phyloP scores from a whole-genome alignment of 1,139 yeast genomes.

The Suhomyces anneliseae region DNA sequence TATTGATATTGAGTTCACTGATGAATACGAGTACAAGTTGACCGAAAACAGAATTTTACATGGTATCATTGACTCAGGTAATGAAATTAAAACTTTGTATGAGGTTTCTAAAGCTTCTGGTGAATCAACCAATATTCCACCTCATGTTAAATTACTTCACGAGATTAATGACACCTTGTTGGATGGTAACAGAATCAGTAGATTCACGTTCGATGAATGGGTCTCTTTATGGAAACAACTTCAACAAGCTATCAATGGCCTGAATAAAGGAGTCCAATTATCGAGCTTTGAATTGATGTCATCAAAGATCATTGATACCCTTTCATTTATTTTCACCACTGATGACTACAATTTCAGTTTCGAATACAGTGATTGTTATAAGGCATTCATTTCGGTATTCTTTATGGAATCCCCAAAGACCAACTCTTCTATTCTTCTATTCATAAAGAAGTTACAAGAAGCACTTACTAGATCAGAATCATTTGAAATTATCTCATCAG shows the following conservation, averaged over 20 bases:
- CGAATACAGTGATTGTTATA: conserved; percentile 31
- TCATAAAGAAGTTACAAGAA: conserved; percentile 66
- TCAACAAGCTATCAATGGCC: conserved; percentile 26
- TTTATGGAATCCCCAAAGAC: conserved; percentile 26
- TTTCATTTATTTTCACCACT: conserved; percentile 43
- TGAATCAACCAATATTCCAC: conserved; percentile 15
- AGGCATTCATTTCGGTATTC: conserved; percentile 52
- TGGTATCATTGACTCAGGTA: conserved; percentile 20
- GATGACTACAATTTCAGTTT: conserved; percentile 24
- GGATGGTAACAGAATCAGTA: conserved; percentile 10
- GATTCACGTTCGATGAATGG: conserved; percentile 42
- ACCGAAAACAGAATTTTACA: conserved; percentile 21
- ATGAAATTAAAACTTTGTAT: conserved; percentile 23
- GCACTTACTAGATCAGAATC: conserved; percentile 74
- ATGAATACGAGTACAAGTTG: conserved; percentile 27
- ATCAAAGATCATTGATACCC: conserved; percentile 59
- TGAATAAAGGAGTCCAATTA: conserved; percentile 24
- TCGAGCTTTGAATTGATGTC: conserved; percentile 78
- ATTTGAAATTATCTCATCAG: conserved; percentile 68
- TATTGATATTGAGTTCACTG: conserved; percentile 35
- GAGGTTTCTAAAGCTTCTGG: conserved; percentile 16
- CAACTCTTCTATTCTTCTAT: conserved; percentile 35
- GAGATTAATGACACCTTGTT: conserved; percentile 18
- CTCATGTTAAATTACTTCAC: conserved; percentile 19
- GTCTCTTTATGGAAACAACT: conserved; percentile 46